Evolutionary conservation across 192 early-diverging fungal genomes (phyloP).

Genomic region (Backusella australiensis): DNA sequence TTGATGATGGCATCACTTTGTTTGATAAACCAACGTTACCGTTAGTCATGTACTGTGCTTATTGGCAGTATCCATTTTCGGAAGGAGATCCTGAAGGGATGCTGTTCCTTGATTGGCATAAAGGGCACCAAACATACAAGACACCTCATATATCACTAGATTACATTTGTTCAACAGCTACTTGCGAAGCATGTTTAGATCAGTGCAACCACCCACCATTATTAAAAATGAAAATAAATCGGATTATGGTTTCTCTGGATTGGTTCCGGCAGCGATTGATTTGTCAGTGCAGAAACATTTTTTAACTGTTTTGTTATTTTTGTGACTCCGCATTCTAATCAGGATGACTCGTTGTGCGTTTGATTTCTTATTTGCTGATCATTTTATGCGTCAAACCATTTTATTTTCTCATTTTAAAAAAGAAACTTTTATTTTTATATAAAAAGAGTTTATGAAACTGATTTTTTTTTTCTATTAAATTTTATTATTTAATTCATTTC

Average conservation of each 20-base stretch:
- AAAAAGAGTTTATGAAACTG: background rate
- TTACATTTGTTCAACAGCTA: background rate
- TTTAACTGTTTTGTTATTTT: background rate
- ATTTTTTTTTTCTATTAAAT: background rate
- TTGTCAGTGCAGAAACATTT: background rate
- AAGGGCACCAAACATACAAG: background rate
- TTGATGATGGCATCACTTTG: background rate
- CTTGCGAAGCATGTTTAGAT: background rate
- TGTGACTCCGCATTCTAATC: background rate
- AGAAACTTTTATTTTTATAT: background rate
- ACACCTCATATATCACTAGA: background rate
- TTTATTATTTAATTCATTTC: background rate
- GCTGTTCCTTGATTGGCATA: background rate
- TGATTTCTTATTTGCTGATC: background rate
- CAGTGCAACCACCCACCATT: background rate
- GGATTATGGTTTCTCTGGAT: background rate
- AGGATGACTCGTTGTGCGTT: slow-evolving; percentile 5
- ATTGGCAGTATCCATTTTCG: background rate
- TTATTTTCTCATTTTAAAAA: background rate
- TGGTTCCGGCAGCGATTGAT: background rate
- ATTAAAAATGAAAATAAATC: background rate
- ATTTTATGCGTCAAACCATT: background rate
- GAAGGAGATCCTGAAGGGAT: slow-evolving; percentile 2
- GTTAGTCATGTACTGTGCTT: background rate
- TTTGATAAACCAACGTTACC: background rate